Conservation (phyloP, 2,329 filamentous ascomycete genomes). For the Aplosporella prunicola region DNA sequence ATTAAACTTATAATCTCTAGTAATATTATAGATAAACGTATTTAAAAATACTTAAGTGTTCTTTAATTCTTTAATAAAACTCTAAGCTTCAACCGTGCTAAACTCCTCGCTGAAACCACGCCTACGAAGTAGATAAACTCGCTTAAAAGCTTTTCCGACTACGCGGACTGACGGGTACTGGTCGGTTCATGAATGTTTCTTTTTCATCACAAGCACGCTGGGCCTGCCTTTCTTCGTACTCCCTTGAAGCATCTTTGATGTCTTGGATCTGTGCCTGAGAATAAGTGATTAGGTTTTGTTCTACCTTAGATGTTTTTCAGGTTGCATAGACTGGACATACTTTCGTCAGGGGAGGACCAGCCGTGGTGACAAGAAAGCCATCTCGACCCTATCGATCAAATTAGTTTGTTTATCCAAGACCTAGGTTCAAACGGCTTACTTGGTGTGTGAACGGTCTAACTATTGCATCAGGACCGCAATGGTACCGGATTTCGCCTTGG, state of each 20-base stretch:
- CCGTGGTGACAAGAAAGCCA: conserved; percentile 33
- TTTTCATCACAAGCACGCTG: conserved; percentile 21
- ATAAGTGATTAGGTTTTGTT: neutral
- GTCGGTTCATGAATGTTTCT: conserved; percentile 28
- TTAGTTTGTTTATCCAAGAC: too few relatives aligned
- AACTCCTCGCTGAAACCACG: too few relatives aligned
- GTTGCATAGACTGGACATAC: conserved; percentile 16
- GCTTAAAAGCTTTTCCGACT: conserved; percentile 6
- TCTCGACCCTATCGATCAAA: conserved; percentile 37
- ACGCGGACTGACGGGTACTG: conserved; percentile 24
- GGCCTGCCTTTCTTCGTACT: conserved; percentile 34
- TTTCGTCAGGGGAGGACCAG: conserved; percentile 33
- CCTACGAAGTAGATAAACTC: too few relatives aligned
- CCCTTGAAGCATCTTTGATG: conserved; percentile 29
- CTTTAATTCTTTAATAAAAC: too few relatives aligned
- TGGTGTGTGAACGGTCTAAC: conserved; percentile 35
- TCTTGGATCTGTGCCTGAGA: conserved; percentile 34
- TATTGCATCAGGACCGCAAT: conserved; percentile 34
- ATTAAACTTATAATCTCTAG: too few relatives aligned
- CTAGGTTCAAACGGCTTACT: too few relatives aligned
- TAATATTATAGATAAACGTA: too few relatives aligned
- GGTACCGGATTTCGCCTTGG: conserved; percentile 34
- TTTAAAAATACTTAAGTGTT: too few relatives aligned
- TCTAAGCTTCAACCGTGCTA: too few relatives aligned
- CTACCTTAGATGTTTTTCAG: neutral